A percentile compares a stretch with the other conserved stretches of the same genome.
These are phyloP conservation scores for Mycena floridula DNA, from an alignment of 768 basidiomycete species.

Conservation along the genomic window DNA sequence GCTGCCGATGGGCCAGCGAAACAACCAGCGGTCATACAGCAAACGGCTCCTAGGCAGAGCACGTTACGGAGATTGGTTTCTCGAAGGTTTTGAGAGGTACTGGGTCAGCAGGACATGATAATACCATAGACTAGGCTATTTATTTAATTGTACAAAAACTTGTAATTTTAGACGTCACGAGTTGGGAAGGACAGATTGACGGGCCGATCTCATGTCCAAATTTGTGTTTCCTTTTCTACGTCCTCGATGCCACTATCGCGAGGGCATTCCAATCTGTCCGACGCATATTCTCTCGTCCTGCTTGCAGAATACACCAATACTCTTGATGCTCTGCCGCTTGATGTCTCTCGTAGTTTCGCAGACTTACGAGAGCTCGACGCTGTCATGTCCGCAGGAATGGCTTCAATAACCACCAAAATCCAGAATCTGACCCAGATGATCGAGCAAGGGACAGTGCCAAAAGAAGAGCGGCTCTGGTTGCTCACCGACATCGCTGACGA, in stretches of 20 bases:
- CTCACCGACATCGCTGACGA: constrained; percentile 94
- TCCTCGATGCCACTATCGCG: too few species aligned
- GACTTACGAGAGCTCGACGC: constrained; percentile 99
- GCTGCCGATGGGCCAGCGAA: constrained; percentile 9
- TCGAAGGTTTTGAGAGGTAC: too few species aligned
- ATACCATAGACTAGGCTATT: not conserved
- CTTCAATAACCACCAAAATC: constrained; percentile 77
- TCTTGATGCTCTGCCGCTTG: constrained; percentile 88
- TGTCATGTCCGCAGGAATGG: constrained; percentile 85
- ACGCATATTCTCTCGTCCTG: constrained; percentile 60
- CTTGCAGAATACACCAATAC: constrained; percentile 85
- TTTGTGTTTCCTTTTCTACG: too few species aligned
- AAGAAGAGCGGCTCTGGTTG: constrained; percentile 77
- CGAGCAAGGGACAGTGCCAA: constrained; percentile 49
- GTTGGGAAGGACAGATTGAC: too few species aligned
- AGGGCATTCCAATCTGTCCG: constrained; percentile 8
- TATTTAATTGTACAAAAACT: not conserved
- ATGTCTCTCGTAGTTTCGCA: constrained; percentile 90
- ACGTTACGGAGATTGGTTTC: not conserved
- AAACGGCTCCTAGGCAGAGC: constrained; percentile 13
- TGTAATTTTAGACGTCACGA: too few species aligned
- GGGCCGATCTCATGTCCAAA: too few species aligned
- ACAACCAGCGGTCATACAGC: too few species aligned
- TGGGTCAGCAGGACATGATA: not conserved
- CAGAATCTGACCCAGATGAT: constrained; percentile 70